These are phyloP conservation scores for Plasmodium coatneyi DNA, from an alignment of 169 alveolate genomes.

Conservation along the genomic window DNA sequence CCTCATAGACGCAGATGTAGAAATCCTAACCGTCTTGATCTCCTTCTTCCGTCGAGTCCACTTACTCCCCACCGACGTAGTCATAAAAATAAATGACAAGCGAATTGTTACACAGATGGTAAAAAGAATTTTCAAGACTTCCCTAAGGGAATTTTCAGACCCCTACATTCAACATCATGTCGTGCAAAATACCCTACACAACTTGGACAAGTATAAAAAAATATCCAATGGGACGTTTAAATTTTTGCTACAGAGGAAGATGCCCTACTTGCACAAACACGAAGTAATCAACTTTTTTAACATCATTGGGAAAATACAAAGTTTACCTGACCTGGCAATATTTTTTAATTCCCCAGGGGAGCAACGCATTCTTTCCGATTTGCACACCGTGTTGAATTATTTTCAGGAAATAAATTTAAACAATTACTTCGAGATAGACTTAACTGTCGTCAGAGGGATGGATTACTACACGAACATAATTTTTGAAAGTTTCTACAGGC, in stretches of 20 bases:
- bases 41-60: constrained; percentile 24
- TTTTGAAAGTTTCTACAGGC: constrained; percentile 45
- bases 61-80: constrained; percentile 12
- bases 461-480: constrained; percentile 60
- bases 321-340: neutral
- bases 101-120: constrained; percentile 9
- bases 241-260: constrained; percentile 17
- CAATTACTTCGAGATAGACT: constrained; percentile 23
- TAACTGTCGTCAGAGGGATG: constrained; percentile 53
- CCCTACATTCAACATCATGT: neutral
- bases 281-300: neutral
- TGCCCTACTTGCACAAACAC: constrained; percentile 7
- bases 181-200: constrained; percentile 9
- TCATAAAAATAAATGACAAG: constrained; percentile 61
- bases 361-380: neutral
- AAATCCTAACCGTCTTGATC: constrained; percentile 18
- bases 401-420: constrained; percentile 16
- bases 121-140: constrained; percentile 3
- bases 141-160: neutral
- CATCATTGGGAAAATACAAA: constrained; percentile 7
- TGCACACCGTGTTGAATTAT: constrained; percentile 5
- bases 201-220: constrained; percentile 40
- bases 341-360: neutral
- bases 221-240: constrained; percentile 10
- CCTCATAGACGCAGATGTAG: constrained; percentile 38